Evolutionary conservation across 2,329 filamentous ascomycete species (phyloP).

Genomic region (Colletotrichum tropicicola): DNA sequence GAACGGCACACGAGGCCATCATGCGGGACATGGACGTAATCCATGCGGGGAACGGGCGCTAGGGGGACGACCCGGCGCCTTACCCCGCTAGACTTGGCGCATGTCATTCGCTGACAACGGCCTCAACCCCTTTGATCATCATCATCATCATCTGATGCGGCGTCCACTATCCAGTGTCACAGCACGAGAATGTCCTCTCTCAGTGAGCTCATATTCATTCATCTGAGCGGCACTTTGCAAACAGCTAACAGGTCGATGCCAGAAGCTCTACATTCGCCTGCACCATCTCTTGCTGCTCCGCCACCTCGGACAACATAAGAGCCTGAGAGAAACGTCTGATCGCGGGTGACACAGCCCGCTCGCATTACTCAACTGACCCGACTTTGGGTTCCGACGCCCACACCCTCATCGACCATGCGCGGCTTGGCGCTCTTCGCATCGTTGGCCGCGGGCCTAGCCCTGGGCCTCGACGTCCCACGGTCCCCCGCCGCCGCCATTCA

Average conservation of each 20-base stretch:
- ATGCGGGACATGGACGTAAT: slow-evolving; percentile 13
- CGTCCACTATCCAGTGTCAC: slow-evolving; percentile 8
- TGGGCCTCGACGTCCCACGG: neutral
- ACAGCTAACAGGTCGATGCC: neutral
- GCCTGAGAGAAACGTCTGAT: slow-evolving; percentile 5
- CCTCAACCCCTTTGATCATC: neutral
- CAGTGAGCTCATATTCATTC: neutral
- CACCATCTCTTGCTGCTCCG: too few species aligned
- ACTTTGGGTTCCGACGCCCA: neutral
- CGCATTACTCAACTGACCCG: neutral
- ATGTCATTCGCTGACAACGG: slow-evolving; percentile 15
- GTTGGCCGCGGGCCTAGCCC: neutral
- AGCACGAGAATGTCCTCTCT: neutral
- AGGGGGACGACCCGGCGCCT: neutral
- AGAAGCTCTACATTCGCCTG: too few species aligned
- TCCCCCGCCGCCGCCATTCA: neutral
- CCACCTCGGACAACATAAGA: neutral
- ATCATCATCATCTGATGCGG: slow-evolving; percentile 3
- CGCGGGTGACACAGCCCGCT: neutral
- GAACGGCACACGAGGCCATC: neutral
- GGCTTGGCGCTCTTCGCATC: neutral
- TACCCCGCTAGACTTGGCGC: slow-evolving; percentile 23
- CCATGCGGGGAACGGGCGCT: slow-evolving; percentile 22
- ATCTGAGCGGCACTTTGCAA: neutral
- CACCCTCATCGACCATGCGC: neutral